Evolutionary conservation across 306 rosid species (phyloP).

Genomic region (Vigna mungo): DNA sequence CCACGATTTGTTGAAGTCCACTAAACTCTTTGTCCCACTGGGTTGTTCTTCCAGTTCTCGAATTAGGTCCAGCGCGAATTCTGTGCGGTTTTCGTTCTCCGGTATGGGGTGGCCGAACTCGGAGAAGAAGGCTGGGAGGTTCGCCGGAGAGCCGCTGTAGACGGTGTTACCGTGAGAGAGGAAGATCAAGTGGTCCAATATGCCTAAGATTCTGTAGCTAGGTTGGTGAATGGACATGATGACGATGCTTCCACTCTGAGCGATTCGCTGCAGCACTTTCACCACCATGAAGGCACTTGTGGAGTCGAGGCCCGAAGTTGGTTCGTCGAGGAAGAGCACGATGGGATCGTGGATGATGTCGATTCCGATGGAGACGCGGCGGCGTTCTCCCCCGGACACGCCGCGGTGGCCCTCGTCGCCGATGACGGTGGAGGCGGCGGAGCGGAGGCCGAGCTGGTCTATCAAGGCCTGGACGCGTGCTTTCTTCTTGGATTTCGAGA

Average conservation of each 20-base stretch:
- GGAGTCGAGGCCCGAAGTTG: conserved; percentile 91
- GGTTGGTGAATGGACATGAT: conserved; percentile 91
- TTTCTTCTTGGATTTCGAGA: conserved; percentile 75
- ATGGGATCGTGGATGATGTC: conserved; percentile 94
- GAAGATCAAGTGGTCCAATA: conserved; percentile 75
- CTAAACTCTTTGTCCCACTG: conserved; percentile 67
- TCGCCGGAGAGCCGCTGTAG: conserved; percentile 66
- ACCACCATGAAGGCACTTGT: conserved; percentile 97
- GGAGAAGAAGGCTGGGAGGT: conserved; percentile 59
- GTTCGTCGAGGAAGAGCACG: conserved; percentile 85
- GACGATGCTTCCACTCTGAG: conserved; percentile 88
- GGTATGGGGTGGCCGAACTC: conserved; percentile 88
- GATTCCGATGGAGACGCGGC: conserved; percentile 88
- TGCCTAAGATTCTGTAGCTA: conserved; percentile 77
- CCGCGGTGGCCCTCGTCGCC: conserved; percentile 96
- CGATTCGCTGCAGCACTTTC: conserved; percentile 81
- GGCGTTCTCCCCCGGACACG: conserved; percentile 87
- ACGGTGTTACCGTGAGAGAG: conserved; percentile 90
- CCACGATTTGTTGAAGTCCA: conserved; percentile 82
- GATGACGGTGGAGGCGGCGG: conserved; percentile 73
- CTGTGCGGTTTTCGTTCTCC: conserved; percentile 77
- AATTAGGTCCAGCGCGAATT: conserved; percentile 81
- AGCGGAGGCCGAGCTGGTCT: conserved; percentile 78
- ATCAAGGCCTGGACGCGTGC: conserved; percentile 81
- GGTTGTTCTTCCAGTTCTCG: conserved; percentile 78